phyloP scores from a whole-genome alignment of 768 basidiomycete species.

The Podaxis rugospora region DNA sequence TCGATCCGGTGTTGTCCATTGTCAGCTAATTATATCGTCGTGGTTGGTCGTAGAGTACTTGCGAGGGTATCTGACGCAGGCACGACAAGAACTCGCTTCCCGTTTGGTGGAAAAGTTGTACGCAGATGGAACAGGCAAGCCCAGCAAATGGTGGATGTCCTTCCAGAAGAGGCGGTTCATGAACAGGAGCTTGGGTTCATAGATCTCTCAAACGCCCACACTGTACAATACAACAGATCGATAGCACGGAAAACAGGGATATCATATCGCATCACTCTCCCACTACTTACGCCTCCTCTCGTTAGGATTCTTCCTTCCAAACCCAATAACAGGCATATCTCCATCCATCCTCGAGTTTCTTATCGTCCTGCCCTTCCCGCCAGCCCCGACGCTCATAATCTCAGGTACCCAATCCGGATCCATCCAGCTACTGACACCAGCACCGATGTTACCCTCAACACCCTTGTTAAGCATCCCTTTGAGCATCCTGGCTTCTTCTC shows the following conservation, averaged over 20 bases:
- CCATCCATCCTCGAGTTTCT: slow-evolving; percentile 49
- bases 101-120: slow-evolving; percentile 87
- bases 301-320: slow-evolving; percentile 89
- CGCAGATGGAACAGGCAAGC: slow-evolving; percentile 88
- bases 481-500: slow-evolving; percentile 75
- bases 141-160: slow-evolving; percentile 99
- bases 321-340: slow-evolving; percentile 80
- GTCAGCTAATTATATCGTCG: slow-evolving; percentile 10
- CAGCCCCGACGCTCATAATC: slow-evolving; percentile 60
- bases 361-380: slow-evolving; percentile 65
- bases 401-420: slow-evolving; percentile 94
- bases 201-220: slow-evolving; percentile 11
- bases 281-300: slow-evolving; percentile 60
- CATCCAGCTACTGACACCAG: slow-evolving; percentile 77
- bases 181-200: slow-evolving; percentile 82
- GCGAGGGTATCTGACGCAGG: slow-evolving; percentile 87
- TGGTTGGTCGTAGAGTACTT: slow-evolving; percentile 60
- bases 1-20: neutral
- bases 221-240: slow-evolving; percentile 3
- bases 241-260: slow-evolving; percentile 2
- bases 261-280: neutral
- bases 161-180: slow-evolving; percentile 98
- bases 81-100: slow-evolving; percentile 86
- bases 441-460: slow-evolving; percentile 42
- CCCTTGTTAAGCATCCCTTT: slow-evolving; percentile 53